A percentile compares a stretch with the other conserved stretches of the same genome.
Conservation (phyloP, 441 rosid genomes). For the Croton setiger region DNA sequence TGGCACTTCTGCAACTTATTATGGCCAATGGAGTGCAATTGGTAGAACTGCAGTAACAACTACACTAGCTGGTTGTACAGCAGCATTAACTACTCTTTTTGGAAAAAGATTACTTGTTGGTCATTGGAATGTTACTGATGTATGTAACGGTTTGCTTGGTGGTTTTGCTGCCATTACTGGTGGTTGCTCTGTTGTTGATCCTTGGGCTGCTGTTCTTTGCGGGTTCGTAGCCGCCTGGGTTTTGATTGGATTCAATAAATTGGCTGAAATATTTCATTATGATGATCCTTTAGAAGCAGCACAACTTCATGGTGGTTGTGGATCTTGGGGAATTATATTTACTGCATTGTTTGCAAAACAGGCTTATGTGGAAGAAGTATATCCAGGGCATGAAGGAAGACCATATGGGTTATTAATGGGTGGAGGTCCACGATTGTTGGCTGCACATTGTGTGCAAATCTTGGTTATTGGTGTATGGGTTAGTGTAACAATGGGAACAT, state of each 20-base stretch:
- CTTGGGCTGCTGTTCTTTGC: slow-evolving; percentile 49
- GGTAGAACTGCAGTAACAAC: slow-evolving; percentile 52
- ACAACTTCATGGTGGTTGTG: slow-evolving; percentile 56
- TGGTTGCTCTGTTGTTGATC: slow-evolving; percentile 50
- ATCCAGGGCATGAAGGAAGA: slow-evolving; percentile 34
- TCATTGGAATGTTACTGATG: slow-evolving; percentile 51
- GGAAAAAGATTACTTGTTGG: slow-evolving; percentile 37
- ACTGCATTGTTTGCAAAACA: slow-evolving; percentile 52
- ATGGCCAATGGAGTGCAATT: slow-evolving; percentile 52
- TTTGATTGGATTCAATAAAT: slow-evolving; percentile 43
- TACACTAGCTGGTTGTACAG: slow-evolving; percentile 41
- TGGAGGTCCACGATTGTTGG: slow-evolving; percentile 48
- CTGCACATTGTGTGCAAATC: slow-evolving; percentile 53
- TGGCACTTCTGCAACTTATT: slow-evolving; percentile 18
- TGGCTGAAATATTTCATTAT: slow-evolving; percentile 36
- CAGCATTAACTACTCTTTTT: slow-evolving; percentile 50
- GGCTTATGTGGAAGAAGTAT: slow-evolving; percentile 43
- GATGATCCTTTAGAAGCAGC: slow-evolving; percentile 52
- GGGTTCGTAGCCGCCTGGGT: slow-evolving; percentile 45
- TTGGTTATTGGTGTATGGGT: slow-evolving; percentile 49
- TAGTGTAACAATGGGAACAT: slow-evolving; percentile 43
- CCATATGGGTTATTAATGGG: slow-evolving; percentile 54
- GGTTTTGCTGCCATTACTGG: slow-evolving; percentile 50
- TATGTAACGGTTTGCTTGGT: slow-evolving; percentile 48
- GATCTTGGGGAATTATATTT: slow-evolving; percentile 53